phyloP scores from a whole-genome alignment of 148 eudicot species.

The Diospyros kaki region DNA sequence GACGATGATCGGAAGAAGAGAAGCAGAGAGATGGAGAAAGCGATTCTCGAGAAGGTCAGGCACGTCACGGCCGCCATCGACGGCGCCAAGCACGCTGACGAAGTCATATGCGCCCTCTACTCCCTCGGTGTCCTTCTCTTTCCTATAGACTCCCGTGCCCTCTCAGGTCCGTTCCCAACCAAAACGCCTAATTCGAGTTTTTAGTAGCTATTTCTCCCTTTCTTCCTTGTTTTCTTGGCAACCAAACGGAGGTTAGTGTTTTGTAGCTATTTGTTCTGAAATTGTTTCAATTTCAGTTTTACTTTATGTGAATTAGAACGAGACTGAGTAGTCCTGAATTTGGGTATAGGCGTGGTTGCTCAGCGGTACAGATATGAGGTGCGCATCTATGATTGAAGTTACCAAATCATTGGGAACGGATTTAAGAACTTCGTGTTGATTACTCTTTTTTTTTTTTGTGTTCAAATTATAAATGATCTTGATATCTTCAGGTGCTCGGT shows the following conservation, averaged over 20 bases:
- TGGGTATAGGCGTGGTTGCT: constrained; percentile 49
- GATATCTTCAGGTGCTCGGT: constrained; percentile 36
- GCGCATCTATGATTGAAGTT: background rate
- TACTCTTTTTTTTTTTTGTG: background rate
- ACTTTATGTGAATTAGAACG: background rate
- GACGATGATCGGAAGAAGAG: constrained; percentile 11
- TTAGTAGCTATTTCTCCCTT: too few relatives aligned
- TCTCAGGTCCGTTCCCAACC: constrained; percentile 37
- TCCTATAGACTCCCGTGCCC: constrained; percentile 44
- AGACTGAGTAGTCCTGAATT: constrained; percentile 2
- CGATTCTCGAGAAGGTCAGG: constrained; percentile 47
- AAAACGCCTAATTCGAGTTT: background rate
- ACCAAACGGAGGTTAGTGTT: background rate
- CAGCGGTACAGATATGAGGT: constrained; percentile 66
- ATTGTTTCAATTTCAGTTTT: background rate
- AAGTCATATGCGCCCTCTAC: constrained; percentile 66
- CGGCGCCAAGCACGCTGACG: constrained; percentile 53
- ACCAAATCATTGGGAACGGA: background rate
- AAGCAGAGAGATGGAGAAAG: constrained; percentile 34
- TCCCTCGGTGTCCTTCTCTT: constrained; percentile 64
- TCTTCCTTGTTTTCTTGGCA: too few relatives aligned
- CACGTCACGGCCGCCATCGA: constrained; percentile 43
- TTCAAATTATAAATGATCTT: constrained; percentile 5
- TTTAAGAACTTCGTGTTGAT: background rate
- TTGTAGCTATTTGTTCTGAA: background rate